Percentiles rank a stretch among this genome's conserved stretches.
These are phyloP conservation scores for Suillus fuscotomentosus DNA, from an alignment of 768 basidiomycete species.

Conservation along the genomic window DNA sequence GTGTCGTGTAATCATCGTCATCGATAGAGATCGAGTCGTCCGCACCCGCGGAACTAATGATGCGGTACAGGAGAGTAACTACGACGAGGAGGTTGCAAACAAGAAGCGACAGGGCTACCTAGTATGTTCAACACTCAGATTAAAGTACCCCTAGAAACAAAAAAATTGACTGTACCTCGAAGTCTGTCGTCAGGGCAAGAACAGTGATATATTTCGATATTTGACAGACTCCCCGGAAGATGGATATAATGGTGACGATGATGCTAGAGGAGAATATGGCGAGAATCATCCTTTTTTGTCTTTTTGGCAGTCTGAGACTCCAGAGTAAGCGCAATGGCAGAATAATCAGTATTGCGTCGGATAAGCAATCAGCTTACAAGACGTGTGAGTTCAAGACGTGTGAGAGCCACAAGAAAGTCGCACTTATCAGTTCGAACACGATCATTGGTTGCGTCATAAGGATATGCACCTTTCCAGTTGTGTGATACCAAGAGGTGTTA, in stretches of 20 bases:
- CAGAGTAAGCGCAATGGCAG: slow-evolving; percentile 8
- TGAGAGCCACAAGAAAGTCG: not conserved
- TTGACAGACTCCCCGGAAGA: slow-evolving; percentile 3
- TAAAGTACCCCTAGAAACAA: not conserved
- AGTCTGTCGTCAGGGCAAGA: not conserved
- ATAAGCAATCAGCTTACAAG: slow-evolving; percentile 1
- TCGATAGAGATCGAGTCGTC: not conserved
- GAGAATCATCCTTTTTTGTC: slow-evolving; percentile 7
- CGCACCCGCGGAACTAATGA: not conserved
- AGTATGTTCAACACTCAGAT: not conserved
- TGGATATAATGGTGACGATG: not conserved
- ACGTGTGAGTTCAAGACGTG: not conserved
- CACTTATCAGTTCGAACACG: slow-evolving; percentile 2
- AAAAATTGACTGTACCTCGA: slow-evolving; percentile 1
- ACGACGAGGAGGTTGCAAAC: slow-evolving; percentile 1
- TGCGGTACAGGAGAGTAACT: slow-evolving; percentile 2
- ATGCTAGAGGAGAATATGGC: slow-evolving; percentile 4
- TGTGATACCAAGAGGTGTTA: not conserved
- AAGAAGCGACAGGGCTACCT: not conserved
- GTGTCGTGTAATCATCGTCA: slow-evolving; percentile 1
- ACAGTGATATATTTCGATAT: not conserved
- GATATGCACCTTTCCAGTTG: not conserved
- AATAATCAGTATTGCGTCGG: not conserved
- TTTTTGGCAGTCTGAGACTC: slow-evolving; percentile 7
- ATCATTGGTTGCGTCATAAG: not conserved